Percentiles rank a stretch among this genome's conserved stretches.
Conservation (phyloP, 306 rosid genomes). For the Quercus engelmannii region DNA sequence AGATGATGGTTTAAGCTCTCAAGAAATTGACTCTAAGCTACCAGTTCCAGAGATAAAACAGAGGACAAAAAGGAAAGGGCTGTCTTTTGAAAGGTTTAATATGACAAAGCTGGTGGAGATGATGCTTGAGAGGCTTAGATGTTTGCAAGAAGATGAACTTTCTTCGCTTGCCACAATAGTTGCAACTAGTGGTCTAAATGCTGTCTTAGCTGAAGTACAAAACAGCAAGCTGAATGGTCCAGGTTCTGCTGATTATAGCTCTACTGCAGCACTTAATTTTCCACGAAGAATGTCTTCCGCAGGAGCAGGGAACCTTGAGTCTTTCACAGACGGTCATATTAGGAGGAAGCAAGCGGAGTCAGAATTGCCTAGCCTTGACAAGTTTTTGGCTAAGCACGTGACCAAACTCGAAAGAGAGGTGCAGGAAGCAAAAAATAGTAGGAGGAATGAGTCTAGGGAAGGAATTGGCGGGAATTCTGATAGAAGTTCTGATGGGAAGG, state of each 20-base stretch:
- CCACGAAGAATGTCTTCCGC: slow-evolving; percentile 45
- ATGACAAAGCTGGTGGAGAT: slow-evolving; percentile 53
- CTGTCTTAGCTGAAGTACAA: slow-evolving; percentile 75
- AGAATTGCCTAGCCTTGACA: slow-evolving; percentile 85
- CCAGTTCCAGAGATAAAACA: slow-evolving; percentile 33
- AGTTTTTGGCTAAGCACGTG: slow-evolving; percentile 74
- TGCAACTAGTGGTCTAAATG: slow-evolving; percentile 87
- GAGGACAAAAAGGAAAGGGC: slow-evolving; percentile 55
- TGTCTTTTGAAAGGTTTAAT: slow-evolving; percentile 48
- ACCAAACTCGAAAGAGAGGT: slow-evolving; percentile 88
- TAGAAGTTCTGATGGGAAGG: slow-evolving; percentile 23
- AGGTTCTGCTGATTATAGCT: slow-evolving; percentile 35
- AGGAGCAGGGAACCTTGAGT: slow-evolving; percentile 34
- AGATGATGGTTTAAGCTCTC: slow-evolving; percentile 28
- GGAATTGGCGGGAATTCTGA: slow-evolving; percentile 21
- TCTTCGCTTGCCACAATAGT: slow-evolving; percentile 92
- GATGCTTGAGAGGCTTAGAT: slow-evolving; percentile 80
- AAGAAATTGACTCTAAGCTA: slow-evolving; percentile 38
- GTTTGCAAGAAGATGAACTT: slow-evolving; percentile 82
- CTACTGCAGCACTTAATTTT: slow-evolving; percentile 27
- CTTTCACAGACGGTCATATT: slow-evolving; percentile 32
- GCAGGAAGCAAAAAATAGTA: slow-evolving; percentile 66
- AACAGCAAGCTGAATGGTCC: slow-evolving; percentile 47
- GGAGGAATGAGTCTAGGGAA: slow-evolving; percentile 38
- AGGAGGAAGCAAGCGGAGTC: slow-evolving; percentile 51